Conservation (phyloP, 345 rosid species). For the Euphorbia lathyris region DNA sequence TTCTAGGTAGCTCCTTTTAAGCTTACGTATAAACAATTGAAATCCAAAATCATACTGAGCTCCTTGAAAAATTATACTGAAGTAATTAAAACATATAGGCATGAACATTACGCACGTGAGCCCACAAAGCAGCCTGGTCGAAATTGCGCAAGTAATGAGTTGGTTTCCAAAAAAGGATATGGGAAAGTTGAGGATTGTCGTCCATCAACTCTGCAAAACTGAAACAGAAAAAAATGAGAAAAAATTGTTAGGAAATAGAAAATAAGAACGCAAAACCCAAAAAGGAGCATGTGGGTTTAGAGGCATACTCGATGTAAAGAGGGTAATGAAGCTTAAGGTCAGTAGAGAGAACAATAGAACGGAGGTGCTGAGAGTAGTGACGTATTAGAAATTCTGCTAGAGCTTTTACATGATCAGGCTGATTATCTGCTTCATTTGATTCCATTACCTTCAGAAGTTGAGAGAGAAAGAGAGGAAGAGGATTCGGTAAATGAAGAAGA, state of each 20-base stretch:
- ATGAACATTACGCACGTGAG: slow-evolving; percentile 49
- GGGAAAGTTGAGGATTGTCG: slow-evolving; percentile 61
- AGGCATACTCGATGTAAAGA: slow-evolving; percentile 56
- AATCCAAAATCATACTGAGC: slow-evolving; percentile 11
- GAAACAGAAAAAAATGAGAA: background rate
- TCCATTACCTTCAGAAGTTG: background rate
- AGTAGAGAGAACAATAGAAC: slow-evolving; percentile 54
- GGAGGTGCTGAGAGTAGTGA: slow-evolving; percentile 57
- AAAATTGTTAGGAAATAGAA: background rate
- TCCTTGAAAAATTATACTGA: background rate
- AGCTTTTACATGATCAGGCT: slow-evolving; percentile 24
- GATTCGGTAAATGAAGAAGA: no score
- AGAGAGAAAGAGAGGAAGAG: background rate
- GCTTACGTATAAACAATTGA: background rate
- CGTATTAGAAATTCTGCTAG: slow-evolving; percentile 59
- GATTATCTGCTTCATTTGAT: background rate
- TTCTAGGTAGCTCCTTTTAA: background rate
- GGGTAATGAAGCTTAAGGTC: slow-evolving; percentile 82
- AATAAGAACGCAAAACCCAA: background rate
- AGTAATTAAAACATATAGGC: background rate
- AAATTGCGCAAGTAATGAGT: slow-evolving; percentile 48
- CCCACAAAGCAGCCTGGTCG: slow-evolving; percentile 72
- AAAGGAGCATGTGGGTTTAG: background rate
- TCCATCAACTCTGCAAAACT: slow-evolving; percentile 80
- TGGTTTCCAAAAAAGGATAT: slow-evolving; percentile 56